These are phyloP conservation scores for Zalaria sp. DNA, from an alignment of 2,329 filamentous ascomycete species.

Conservation along the genomic window DNA sequence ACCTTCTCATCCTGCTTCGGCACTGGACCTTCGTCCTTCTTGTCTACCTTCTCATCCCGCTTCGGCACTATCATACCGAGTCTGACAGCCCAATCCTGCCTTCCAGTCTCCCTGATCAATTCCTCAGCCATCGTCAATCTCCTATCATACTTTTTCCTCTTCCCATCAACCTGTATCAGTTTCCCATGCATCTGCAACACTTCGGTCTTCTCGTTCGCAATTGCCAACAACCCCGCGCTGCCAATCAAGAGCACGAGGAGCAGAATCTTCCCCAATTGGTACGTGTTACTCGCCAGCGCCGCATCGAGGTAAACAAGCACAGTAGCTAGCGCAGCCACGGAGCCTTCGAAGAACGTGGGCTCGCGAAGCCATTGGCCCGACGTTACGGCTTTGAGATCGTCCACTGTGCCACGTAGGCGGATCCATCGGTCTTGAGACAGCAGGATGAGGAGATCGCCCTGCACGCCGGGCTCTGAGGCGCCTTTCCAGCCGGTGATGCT, in stretches of 20 bases:
- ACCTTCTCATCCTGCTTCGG: neutral
- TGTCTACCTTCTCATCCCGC: neutral
- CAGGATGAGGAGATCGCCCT: slow-evolving; percentile 37
- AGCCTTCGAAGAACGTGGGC: slow-evolving; percentile 36
- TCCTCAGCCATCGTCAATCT: slow-evolving; percentile 24
- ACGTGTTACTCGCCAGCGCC: slow-evolving; percentile 41
- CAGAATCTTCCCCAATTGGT: slow-evolving; percentile 36
- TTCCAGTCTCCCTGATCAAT: slow-evolving; percentile 20
- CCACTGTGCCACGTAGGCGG: slow-evolving; percentile 37
- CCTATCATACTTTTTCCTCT: slow-evolving; percentile 17
- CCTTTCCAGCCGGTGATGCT: slow-evolving; percentile 22
- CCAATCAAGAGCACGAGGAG: slow-evolving; percentile 37
- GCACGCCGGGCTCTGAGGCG: slow-evolving; percentile 19
- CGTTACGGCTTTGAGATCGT: slow-evolving; percentile 47
- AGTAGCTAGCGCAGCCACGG: slow-evolving; percentile 39
- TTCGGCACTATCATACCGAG: slow-evolving; percentile 21
- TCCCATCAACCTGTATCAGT: slow-evolving; percentile 12
- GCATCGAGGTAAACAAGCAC: slow-evolving; percentile 45
- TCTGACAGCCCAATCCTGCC: slow-evolving; percentile 22
- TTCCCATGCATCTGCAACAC: slow-evolving; percentile 39
- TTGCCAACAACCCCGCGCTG: slow-evolving; percentile 39
- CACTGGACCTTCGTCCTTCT: neutral
- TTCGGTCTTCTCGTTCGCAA: slow-evolving; percentile 38
- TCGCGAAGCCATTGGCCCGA: slow-evolving; percentile 41
- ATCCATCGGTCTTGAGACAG: slow-evolving; percentile 38